Percentiles rank a stretch among this genome's conserved stretches.
Evolutionary conservation across 2,329 filamentous ascomycete species (phyloP).

Genomic region (Phialocephala sp.): DNA sequence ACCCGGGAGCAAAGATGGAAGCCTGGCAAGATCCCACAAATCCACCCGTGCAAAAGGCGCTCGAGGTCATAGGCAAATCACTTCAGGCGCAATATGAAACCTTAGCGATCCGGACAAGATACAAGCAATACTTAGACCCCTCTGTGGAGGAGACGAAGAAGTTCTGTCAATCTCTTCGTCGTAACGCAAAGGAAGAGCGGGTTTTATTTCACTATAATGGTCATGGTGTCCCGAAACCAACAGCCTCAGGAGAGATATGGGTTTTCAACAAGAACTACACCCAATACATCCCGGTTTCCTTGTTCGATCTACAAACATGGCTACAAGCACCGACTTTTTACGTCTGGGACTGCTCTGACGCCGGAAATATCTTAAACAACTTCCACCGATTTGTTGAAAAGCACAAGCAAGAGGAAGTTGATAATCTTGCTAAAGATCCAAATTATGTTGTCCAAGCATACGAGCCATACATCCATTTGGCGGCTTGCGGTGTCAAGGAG

Average conservation of each 20-base stretch:
- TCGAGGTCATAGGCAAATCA: conserved; percentile 94
- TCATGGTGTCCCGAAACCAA: conserved; percentile 95
- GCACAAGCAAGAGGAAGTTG: conserved; percentile 87
- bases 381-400: conserved; percentile 95
- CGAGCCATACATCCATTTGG: conserved; percentile 81
- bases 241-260: conserved; percentile 96
- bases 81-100: conserved; percentile 97
- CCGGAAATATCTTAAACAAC: conserved; percentile 92
- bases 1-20: conserved; percentile 89
- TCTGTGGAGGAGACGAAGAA: conserved; percentile 98
- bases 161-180: conserved; percentile 86
- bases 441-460: conserved; percentile 80
- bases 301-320: conserved; percentile 96
- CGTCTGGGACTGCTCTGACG: conserved; percentile 97
- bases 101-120: conserved; percentile 90
- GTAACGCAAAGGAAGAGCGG: conserved; percentile 94
- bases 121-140: conserved; percentile 95
- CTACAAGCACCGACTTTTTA: conserved; percentile 94
- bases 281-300: conserved; percentile 95
- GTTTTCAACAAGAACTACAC: conserved; percentile 99
- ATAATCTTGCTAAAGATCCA: conserved; percentile 76
- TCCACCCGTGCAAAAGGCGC: conserved; percentile 79
- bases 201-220: conserved; percentile 99
- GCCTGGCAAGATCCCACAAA: conserved; percentile 94
- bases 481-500: conserved; percentile 88